These are phyloP conservation scores for Pseudogymnoascus sp. DNA, from an alignment of 2,329 filamentous ascomycete genomes.

Conservation along the genomic window DNA sequence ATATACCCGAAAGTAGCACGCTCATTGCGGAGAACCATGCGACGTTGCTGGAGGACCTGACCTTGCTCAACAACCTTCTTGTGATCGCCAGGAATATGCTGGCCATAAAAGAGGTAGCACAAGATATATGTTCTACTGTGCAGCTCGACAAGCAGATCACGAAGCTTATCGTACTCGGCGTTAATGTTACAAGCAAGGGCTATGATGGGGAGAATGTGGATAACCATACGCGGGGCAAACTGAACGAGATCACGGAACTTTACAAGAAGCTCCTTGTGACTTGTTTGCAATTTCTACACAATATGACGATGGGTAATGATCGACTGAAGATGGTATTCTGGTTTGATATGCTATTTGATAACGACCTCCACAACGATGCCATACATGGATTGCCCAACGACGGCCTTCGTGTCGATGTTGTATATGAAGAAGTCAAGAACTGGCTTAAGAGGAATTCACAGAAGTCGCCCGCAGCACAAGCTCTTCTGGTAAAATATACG, in stretches of 20 bases:
- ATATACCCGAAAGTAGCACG: conserved; percentile 52
- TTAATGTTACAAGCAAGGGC: conserved; percentile 59
- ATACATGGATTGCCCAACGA: conserved; percentile 40
- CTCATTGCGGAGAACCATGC: conserved; percentile 55
- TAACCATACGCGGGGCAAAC: conserved; percentile 45
- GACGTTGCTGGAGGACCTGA: conserved; percentile 51
- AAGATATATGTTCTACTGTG: conserved; percentile 56
- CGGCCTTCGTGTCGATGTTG: conserved; percentile 46
- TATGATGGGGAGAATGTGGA: conserved; percentile 55
- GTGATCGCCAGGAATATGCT: conserved; percentile 57
- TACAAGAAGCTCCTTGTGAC: conserved; percentile 61
- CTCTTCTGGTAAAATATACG: conserved; percentile 47
- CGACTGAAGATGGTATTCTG: conserved; percentile 63
- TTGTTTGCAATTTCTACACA: conserved; percentile 57
- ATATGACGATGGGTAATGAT: conserved; percentile 61
- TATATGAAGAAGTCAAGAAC: conserved; percentile 52
- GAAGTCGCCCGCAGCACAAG: conserved; percentile 47
- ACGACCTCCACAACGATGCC: conserved; percentile 42
- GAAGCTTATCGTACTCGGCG: conserved; percentile 55
- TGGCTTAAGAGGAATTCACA: conserved; percentile 54
- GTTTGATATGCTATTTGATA: conserved; percentile 57
- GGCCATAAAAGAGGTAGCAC: conserved; percentile 55
- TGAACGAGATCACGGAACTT: conserved; percentile 55
- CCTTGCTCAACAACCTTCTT: conserved; percentile 57
- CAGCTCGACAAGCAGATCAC: conserved; percentile 59